A percentile compares a stretch with the other conserved stretches of the same genome.
Evolutionary conservation across 306 rosid genomes (phyloP).

Genomic region (Mimosa pudica): DNA sequence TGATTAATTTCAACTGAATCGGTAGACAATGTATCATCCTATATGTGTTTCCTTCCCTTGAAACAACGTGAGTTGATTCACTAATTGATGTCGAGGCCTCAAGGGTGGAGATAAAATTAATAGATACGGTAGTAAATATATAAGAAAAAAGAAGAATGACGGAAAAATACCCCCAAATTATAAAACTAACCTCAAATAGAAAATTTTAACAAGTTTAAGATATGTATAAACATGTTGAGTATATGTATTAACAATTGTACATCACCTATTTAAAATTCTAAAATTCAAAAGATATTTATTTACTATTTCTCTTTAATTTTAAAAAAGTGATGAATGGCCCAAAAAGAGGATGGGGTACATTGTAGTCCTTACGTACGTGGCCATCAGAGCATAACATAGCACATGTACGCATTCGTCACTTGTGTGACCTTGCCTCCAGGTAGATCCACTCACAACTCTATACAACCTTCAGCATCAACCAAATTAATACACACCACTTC

Average conservation of each 20-base stretch:
- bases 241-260: too few species aligned
- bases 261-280: too few species aligned
- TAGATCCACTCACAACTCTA: slow-evolving; percentile 11
- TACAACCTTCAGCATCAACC: background rate
- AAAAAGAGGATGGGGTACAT: slow-evolving; percentile 15
- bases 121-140: background rate
- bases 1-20: background rate
- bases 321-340: slow-evolving; percentile 9
- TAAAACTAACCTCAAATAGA: too few species aligned
- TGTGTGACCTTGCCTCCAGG: background rate
- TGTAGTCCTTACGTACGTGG: slow-evolving; percentile 36
- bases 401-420: background rate
- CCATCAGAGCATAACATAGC: slow-evolving; percentile 12
- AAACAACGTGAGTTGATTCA: background rate
- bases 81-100: background rate
- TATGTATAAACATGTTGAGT: too few species aligned
- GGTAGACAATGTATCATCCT: background rate
- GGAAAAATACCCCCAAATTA: too few species aligned
- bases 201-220: too few species aligned
- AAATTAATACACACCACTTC: background rate
- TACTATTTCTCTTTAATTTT: too few species aligned
- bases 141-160: too few species aligned
- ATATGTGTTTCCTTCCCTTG: background rate
- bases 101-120: too few species aligned
- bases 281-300: too few species aligned